Conservation (phyloP, 768 basidiomycete genomes). For the Boletus rufocinnamomeus region DNA sequence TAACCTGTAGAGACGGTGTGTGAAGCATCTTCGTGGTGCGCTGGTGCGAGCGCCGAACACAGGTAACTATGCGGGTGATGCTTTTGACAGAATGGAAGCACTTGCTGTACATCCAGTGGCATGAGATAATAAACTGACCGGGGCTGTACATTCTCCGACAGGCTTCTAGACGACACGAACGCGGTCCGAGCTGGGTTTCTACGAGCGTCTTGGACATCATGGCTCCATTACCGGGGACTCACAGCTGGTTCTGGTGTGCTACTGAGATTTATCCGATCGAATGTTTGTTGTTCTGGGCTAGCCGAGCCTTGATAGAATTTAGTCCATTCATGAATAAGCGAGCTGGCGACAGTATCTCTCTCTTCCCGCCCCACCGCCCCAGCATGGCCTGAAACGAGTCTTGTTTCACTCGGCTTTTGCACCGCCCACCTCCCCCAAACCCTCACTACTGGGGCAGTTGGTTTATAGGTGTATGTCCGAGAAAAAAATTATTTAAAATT, state of each 20-base stretch:
- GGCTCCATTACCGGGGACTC: background rate
- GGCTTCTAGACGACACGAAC: background rate
- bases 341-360: background rate
- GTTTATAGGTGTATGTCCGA: no score
- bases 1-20: background rate
- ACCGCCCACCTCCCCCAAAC: background rate
- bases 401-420: background rate
- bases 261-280: background rate
- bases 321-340: background rate
- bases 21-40: conserved; percentile 9
- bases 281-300: background rate
- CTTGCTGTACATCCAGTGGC: conserved; percentile 20
- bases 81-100: background rate
- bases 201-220: background rate
- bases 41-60: conserved; percentile 1
- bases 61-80: conserved; percentile 7
- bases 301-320: background rate
- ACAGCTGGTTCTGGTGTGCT: background rate
- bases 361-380: background rate
- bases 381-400: background rate
- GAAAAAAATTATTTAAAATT: no score
- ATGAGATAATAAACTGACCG: background rate
- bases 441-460: no score
- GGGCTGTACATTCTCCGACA: conserved; percentile 2
- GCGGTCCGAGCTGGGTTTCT: background rate